Base-by-base conservation (phyloP, 1,139 yeast species). In the Meyerozyma carpophila region DNA sequence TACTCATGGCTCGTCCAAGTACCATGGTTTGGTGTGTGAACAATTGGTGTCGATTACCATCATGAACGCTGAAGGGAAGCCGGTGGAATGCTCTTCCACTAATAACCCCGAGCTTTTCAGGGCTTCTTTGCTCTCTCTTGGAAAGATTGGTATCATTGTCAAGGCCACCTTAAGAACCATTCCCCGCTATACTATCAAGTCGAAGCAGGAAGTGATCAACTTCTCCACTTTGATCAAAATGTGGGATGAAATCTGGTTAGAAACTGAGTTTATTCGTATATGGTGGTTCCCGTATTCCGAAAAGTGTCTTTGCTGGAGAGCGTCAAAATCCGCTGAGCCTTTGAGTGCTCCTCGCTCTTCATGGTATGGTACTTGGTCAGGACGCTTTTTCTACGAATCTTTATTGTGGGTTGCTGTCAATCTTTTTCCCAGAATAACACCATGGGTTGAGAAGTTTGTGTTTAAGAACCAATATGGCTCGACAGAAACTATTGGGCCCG, bases 211-310 rank as follows among this genome's bases (percentile, higher is more conserved):
- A 63, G 84, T 90, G 39, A 81, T 91, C 53, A 70, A 81, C 32
- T 89, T 91, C 58, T 84, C 83, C 28, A 78, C 89, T 8, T 68
- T 91, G 40, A 63, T 90, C 53, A 70, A 73, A 14, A 67, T 77
- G 55, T 81, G 94, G 90, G 82, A 81, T 47, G 70, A 74, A 13
- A 66, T 91, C 38, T 93, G 98, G 96, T 79, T 88, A 8, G 82
- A 88, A 43, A 77, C 91, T n/a, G 98, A 93, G 65, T 93, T 82
- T 56, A 84, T 89, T 39, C 78, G 98, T 50, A 79, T 90, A 41
- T 93, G 98, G 98, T 93, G 98, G 98, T 93, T 87, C 63, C 98
- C 98, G 1, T 93, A 93, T 62, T 76, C 94, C 20, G 79, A 79
- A 44, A 84, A 84, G 55, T 88, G 96, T 68, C 82, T 90, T 31